Percentiles rank a stretch among this genome's conserved stretches.
Evolutionary conservation across 768 basidiomycete species (phyloP).

Genomic region (Tylopilus rubrobrunneus): DNA sequence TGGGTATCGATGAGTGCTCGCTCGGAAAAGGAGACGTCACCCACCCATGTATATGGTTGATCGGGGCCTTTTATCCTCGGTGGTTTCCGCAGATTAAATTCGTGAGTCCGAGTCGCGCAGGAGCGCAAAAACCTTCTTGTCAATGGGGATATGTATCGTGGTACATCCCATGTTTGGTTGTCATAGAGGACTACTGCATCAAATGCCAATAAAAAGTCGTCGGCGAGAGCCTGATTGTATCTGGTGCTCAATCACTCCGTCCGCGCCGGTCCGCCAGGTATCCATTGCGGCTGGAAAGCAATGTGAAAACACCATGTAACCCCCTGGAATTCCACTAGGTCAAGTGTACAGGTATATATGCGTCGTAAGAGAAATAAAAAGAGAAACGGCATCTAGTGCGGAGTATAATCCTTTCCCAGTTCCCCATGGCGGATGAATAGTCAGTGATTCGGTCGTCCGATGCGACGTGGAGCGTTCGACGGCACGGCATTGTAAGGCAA

Average conservation of each 20-base stretch:
- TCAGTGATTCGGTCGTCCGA: neutral
- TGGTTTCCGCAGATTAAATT: no score
- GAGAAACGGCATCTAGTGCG: neutral
- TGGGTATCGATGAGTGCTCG: no score
- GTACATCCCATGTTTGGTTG: no score
- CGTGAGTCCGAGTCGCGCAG: no score
- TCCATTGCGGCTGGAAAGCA: neutral
- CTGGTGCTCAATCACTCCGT: neutral
- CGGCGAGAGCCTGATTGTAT: no score
- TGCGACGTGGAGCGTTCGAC: neutral
- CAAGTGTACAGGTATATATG: neutral
- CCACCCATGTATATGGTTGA: no score
- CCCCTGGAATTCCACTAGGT: neutral
- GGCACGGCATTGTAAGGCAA: neutral
- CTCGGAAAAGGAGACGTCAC: no score
- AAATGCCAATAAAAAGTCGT: no score
- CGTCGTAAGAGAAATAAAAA: neutral
- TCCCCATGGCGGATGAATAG: neutral
- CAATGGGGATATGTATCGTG: no score
- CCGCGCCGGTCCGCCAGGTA: neutral
- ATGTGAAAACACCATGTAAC: neutral
- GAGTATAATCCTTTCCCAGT: neutral
- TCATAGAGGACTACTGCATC: no score
- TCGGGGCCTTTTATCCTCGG: no score
- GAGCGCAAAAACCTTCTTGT: no score